Conservation (phyloP, 1,284 basidiomycete species). For the Ceratobasidium papillatum region DNA sequence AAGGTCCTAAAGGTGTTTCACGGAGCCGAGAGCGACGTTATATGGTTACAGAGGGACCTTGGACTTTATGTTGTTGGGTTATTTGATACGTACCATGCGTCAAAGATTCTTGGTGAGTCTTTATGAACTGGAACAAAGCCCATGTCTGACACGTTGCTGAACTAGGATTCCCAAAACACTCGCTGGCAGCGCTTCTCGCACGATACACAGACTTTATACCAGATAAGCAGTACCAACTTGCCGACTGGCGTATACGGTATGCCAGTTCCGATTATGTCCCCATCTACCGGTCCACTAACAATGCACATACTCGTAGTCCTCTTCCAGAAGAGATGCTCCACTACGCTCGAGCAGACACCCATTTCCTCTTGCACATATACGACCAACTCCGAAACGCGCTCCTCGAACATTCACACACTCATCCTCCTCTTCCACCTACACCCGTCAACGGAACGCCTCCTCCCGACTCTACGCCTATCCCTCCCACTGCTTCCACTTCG, state of each 20-base stretch:
- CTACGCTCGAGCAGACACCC: conserved; percentile 96
- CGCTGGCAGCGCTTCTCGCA: conserved; percentile 84
- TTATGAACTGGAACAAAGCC: neutral
- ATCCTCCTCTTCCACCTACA: conserved; percentile 44
- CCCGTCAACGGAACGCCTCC: conserved; percentile 30
- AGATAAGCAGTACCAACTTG: conserved; percentile 95
- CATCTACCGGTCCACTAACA: conserved; percentile 18
- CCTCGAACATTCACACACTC: conserved; percentile 59
- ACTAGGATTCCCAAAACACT: conserved; percentile 81
- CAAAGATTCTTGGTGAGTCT: conserved; percentile 75
- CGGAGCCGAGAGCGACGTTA: conserved; percentile 92
- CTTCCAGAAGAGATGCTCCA: conserved; percentile 87
- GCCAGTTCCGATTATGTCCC: conserved; percentile 43
- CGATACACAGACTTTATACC: conserved; percentile 92
- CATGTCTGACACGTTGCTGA: neutral
- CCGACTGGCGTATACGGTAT: conserved; percentile 94
- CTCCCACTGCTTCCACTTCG: conserved; percentile 45
- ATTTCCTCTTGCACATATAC: conserved; percentile 93
- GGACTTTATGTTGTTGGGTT: conserved; percentile 92
- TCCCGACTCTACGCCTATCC: conserved; percentile 25
- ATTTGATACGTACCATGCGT: conserved; percentile 97
- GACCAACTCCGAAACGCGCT: conserved; percentile 91
- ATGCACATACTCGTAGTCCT: conserved; percentile 61
- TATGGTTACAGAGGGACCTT: conserved; percentile 97
- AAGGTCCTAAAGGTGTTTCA: conserved; percentile 91